Evolutionary conservation across 805 yeast genomes (phyloP), one percentile per base, ranked within the genome.

Genomic region (Grigorovia jiainica): DNA sequence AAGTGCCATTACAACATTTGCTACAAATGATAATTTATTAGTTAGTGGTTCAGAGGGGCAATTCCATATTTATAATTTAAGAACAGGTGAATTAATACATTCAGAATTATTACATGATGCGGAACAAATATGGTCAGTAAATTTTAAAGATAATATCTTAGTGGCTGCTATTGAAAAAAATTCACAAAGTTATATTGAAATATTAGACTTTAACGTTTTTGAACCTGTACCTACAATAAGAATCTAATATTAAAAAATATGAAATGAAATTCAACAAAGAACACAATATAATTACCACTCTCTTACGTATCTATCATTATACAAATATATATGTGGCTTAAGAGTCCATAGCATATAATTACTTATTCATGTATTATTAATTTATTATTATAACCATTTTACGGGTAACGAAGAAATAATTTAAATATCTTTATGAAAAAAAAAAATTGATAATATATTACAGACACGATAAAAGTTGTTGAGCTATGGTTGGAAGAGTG

Each of bases 71-170:
- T 92, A 96, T 87, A 84, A 89, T 56, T 73, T 87, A 31, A 71
- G 76, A 46, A 78, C 82, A 3, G 97, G 97, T 0, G 71, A 72
- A 53, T 73, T 82, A 46, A 76, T 89, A 2, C 70, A 86, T 42
- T 65, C 75, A 17, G 87, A 87, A 49, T 62, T 92, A 41, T 65
- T 89, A 37, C 68, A 74, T 3, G 89, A 82, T 57, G 79, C 85
- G 13, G 94, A 92, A 8, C 82, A 85, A 31, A 87, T 90, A 29
- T 92, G 98, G 98, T 95, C 92, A 51, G 96, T 90, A 2, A 75
- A 82, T 53, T 86, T 87, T 54, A 94, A 87, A 55, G 76, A 79
- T 49, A 75, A 82, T 45, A 72, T 87, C 40, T 83, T 97, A 57
- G 85, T 90, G 31, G 90, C 95, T 17, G 97, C 98, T 0, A 92